A percentile compares a stretch with the other conserved stretches of the same genome.
Evolutionary conservation across 1,284 basidiomycete species (phyloP).

Genomic region (Ceratobasidium sp.): DNA sequence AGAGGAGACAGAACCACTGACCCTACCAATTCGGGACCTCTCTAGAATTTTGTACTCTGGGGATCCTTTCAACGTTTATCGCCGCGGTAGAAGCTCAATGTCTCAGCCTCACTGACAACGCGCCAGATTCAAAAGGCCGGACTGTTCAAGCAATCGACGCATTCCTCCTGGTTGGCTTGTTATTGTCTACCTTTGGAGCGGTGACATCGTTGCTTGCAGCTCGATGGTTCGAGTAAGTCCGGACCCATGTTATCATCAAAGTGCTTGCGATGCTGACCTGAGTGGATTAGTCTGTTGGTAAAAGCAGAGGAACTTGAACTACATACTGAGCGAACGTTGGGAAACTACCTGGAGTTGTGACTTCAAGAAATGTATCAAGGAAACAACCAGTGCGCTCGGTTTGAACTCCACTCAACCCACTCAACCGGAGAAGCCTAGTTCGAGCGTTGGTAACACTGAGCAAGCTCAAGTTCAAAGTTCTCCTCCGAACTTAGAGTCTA

Average conservation of each 20-base stretch:
- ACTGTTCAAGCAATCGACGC: constrained; percentile 1
- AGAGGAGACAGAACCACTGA: too few species aligned
- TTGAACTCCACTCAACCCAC: too few species aligned
- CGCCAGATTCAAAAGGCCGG: background rate
- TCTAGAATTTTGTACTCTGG: constrained; percentile 28
- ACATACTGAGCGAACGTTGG: too few species aligned
- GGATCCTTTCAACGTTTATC: constrained; percentile 31
- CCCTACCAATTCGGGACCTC: background rate
- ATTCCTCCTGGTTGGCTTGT: constrained; percentile 13
- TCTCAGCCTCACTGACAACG: background rate
- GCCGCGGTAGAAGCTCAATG: constrained; percentile 35
- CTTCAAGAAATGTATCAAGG: too few species aligned
- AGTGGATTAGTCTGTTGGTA: background rate
- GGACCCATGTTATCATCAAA: background rate
- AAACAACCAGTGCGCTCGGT: too few species aligned
- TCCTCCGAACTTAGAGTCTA: too few species aligned
- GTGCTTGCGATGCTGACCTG: too few species aligned
- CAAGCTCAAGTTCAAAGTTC: background rate
- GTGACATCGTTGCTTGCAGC: constrained; percentile 26
- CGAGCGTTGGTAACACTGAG: background rate
- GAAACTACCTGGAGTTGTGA: too few species aligned
- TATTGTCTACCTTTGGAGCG: constrained; percentile 30
- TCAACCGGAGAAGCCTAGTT: background rate
- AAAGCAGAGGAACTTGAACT: background rate
- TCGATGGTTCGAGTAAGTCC: constrained; percentile 39